Percentiles rank a stretch among this genome's conserved stretches.
These are phyloP conservation scores for Sporobolomyces pararoseus DNA, from an alignment of 768 basidiomycete species.

Conservation along the genomic window DNA sequence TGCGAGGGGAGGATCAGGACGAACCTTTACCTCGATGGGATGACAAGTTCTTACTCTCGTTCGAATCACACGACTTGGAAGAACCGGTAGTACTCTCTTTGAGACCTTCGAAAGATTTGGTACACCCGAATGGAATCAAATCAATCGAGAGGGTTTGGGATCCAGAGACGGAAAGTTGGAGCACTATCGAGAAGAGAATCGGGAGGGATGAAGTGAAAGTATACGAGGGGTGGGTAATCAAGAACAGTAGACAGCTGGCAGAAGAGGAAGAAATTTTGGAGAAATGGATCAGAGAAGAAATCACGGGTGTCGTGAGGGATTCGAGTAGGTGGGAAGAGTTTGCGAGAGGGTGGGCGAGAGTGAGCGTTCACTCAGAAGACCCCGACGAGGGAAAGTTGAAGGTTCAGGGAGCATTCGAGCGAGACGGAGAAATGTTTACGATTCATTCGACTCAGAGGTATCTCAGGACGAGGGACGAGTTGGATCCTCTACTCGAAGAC, in stretches of 20 bases:
- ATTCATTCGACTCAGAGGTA: slow-evolving; percentile 30
- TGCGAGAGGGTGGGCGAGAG: slow-evolving; percentile 23
- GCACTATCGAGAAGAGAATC: slow-evolving; percentile 1
- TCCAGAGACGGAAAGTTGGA: slow-evolving; percentile 5
- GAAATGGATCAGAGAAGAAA: slow-evolving; percentile 28
- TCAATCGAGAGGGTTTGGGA: slow-evolving; percentile 7
- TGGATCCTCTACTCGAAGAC: slow-evolving; percentile 28
- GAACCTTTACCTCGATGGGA: slow-evolving; percentile 5
- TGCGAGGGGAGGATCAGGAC: neutral
- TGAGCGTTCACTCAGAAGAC: slow-evolving; percentile 13
- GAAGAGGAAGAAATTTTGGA: slow-evolving; percentile 7
- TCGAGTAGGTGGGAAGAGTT: neutral
- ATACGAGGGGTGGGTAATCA: slow-evolving; percentile 38
- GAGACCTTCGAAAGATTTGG: slow-evolving; percentile 24
- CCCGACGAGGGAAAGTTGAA: slow-evolving; percentile 4
- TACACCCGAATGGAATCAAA: slow-evolving; percentile 23
- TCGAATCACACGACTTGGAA: slow-evolving; percentile 6
- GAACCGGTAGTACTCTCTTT: slow-evolving; percentile 24
- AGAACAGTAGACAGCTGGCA: no score
- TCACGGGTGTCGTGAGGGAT: slow-evolving; percentile 17
- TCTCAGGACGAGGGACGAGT: slow-evolving; percentile 10
- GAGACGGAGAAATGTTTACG: slow-evolving; percentile 26
- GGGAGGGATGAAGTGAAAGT: slow-evolving; percentile 19
- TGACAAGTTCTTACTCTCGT: slow-evolving; percentile 34
- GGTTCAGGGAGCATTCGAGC: slow-evolving; percentile 29